Evolutionary conservation across 2,329 filamentous ascomycete genomes (phyloP).

Genomic region (Aspergillus quadricinctus): DNA sequence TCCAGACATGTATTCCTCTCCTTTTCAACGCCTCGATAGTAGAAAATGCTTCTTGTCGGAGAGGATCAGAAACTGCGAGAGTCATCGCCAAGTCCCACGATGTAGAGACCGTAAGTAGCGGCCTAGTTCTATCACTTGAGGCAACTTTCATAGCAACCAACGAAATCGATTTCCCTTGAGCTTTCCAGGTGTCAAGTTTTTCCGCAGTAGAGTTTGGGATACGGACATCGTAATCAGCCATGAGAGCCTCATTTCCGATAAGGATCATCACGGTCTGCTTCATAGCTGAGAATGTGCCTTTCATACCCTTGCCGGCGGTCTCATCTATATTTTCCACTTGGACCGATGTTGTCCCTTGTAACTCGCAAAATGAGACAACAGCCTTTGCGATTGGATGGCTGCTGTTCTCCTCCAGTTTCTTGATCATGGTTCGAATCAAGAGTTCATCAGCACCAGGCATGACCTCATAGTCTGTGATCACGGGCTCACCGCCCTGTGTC

Average conservation of each 20-base stretch:
- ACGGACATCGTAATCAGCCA: too few relatives aligned
- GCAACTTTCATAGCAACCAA: too few relatives aligned
- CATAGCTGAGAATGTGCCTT: constrained; percentile 46
- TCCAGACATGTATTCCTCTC: constrained; percentile 77
- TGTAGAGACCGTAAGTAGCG: too few relatives aligned
- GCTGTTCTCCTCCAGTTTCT: constrained; percentile 54
- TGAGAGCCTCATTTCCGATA: constrained; percentile 56
- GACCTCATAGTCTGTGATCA: constrained; percentile 51
- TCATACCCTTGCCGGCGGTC: constrained; percentile 55
- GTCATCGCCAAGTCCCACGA: too few relatives aligned
- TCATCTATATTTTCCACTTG: constrained; percentile 46
- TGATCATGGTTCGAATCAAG: constrained; percentile 30
- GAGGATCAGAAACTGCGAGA: too few relatives aligned
- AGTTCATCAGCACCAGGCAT: too few relatives aligned
- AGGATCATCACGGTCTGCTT: too few relatives aligned
- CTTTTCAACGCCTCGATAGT: too few relatives aligned
- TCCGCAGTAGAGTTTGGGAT: constrained; percentile 35
- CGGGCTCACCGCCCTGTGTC: constrained; percentile 60
- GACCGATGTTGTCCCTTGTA: constrained; percentile 21
- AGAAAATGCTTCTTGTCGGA: constrained; percentile 53
- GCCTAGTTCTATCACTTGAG: too few relatives aligned
- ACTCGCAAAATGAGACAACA: constrained; percentile 47
- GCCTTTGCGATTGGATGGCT: constrained; percentile 58
- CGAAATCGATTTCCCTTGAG: too few relatives aligned
- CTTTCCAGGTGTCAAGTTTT: too few relatives aligned